Percentiles rank a stretch among this genome's conserved stretches.
These are phyloP conservation scores for Amanita exitialis DNA, from an alignment of 768 basidiomycete genomes.

Conservation along the genomic window DNA sequence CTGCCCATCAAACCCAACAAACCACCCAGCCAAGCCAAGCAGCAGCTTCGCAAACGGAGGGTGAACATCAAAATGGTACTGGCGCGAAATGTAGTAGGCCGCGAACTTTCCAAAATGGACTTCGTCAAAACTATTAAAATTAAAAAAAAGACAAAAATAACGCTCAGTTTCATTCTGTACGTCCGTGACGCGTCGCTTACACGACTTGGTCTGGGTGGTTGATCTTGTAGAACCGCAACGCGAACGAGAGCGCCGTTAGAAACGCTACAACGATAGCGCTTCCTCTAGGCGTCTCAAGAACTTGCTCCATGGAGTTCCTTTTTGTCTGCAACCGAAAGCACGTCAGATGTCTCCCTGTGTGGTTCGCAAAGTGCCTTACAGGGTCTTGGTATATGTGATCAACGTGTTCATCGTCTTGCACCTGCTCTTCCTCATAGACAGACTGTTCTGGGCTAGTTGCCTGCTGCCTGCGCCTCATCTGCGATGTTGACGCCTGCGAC, in stretches of 20 bases:
- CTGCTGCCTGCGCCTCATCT: not conserved
- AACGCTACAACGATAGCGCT: conserved; percentile 52
- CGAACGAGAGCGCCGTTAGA: conserved; percentile 71
- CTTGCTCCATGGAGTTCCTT: conserved; percentile 49
- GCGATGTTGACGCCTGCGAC: not conserved
- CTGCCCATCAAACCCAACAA: conserved; percentile 90
- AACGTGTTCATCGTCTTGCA: conserved; percentile 6
- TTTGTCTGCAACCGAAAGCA: conserved; percentile 27
- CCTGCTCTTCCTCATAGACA: not conserved
- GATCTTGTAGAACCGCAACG: conserved; percentile 87
- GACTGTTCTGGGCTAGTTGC: not conserved
- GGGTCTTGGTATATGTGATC: conserved; percentile 4
- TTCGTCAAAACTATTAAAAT: conserved; percentile 91
- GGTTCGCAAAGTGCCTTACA: conserved; percentile 5
- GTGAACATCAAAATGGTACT: conserved; percentile 99
- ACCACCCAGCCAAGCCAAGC: conserved; percentile 91
- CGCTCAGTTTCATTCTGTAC: conserved; percentile 3
- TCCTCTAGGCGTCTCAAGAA: conserved; percentile 52
- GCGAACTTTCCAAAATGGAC: conserved; percentile 99
- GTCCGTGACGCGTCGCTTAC: conserved; percentile 34
- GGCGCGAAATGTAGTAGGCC: conserved; percentile 80
- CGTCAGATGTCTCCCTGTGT: conserved; percentile 1
- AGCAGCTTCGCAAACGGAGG: conserved; percentile 95
- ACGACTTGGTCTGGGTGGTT: conserved; percentile 92
- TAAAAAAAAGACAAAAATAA: not conserved